phyloP scores from a whole-genome alignment of 805 yeast species.

The Yamadazyma ubonensis region DNA sequence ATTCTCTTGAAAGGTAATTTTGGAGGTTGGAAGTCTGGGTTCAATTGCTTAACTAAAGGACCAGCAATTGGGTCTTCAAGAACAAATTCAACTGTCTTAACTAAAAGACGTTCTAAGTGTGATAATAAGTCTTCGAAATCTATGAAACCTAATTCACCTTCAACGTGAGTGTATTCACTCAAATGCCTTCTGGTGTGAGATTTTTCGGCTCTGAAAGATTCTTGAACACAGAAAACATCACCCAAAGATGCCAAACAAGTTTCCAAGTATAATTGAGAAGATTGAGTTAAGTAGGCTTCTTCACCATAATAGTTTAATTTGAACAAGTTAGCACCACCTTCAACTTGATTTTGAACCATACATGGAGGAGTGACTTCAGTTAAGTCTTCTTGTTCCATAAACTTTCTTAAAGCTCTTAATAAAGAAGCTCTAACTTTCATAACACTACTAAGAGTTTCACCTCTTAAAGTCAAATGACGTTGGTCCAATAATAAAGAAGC shows the following conservation, averaged over 20 bases:
- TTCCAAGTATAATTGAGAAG: conserved; percentile 94
- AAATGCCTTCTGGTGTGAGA: conserved; percentile 98
- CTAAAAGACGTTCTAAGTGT: conserved; percentile 81
- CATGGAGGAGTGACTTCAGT: conserved; percentile 98
- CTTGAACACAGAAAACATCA: conserved; percentile 96
- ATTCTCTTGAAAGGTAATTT: conserved; percentile 84
- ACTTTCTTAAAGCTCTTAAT: conserved; percentile 70
- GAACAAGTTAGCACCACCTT: conserved; percentile 97
- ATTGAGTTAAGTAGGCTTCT: conserved; percentile 94
- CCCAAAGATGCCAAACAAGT: conserved; percentile 95
- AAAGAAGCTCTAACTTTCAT: conserved; percentile 91
- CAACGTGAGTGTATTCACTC: conserved; percentile 95
- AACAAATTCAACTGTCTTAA: conserved; percentile 68
- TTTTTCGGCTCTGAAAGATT: conserved; percentile 98
- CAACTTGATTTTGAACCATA: conserved; percentile 99
- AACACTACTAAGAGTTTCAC: conserved; percentile 88
- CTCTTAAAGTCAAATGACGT: conserved; percentile 95
- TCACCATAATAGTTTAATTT: conserved; percentile 93
- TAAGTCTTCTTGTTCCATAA: conserved; percentile 69
- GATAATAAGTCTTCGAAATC: conserved; percentile 79
- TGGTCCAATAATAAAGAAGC: conserved; percentile 90
- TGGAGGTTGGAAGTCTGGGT: conserved; percentile 89
- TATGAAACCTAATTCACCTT: conserved; percentile 88
- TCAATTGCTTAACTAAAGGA: conserved; percentile 82
- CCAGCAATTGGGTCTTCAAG: conserved; percentile 91